Conservation (phyloP, 495 filamentous ascomycete species). For the Recurvomyces mirabilis region DNA sequence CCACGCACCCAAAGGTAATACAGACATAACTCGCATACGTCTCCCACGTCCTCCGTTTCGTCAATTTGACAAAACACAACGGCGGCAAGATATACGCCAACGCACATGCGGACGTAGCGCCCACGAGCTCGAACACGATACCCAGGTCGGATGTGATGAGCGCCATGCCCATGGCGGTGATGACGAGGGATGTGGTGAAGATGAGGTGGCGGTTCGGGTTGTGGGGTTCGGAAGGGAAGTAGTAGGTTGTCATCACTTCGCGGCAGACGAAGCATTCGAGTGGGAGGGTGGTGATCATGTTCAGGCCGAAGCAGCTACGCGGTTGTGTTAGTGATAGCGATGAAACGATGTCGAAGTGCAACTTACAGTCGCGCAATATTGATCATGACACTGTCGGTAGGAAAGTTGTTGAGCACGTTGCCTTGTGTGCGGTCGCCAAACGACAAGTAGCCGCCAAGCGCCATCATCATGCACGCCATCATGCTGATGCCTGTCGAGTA, state of each 20-base stretch:
- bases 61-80: slow-evolving; percentile 87
- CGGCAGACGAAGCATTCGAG: slow-evolving; percentile 95
- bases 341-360: neutral
- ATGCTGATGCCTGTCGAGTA: slow-evolving; percentile 82
- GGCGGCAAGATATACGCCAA: slow-evolving; percentile 93
- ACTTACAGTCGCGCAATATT: slow-evolving; percentile 79
- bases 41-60: slow-evolving; percentile 47
- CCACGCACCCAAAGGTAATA: slow-evolving; percentile 63
- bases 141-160: slow-evolving; percentile 87
- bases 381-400: slow-evolving; percentile 74
- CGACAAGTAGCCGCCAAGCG: slow-evolving; percentile 75
- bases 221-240: slow-evolving; percentile 68
- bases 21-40: slow-evolving; percentile 56
- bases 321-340: neutral
- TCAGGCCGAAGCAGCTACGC: slow-evolving; percentile 72
- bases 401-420: slow-evolving; percentile 97
- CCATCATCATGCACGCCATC: slow-evolving; percentile 79
- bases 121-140: slow-evolving; percentile 87
- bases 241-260: slow-evolving; percentile 93
- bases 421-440: slow-evolving; percentile 87
- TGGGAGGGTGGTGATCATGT: slow-evolving; percentile 95
- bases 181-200: slow-evolving; percentile 68
- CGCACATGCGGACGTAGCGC: slow-evolving; percentile 85
- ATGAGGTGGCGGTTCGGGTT: slow-evolving; percentile 75
- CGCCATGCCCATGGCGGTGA: slow-evolving; percentile 63